Conservation (phyloP, 768 basidiomycete species). For the Boletus huronensis region DNA sequence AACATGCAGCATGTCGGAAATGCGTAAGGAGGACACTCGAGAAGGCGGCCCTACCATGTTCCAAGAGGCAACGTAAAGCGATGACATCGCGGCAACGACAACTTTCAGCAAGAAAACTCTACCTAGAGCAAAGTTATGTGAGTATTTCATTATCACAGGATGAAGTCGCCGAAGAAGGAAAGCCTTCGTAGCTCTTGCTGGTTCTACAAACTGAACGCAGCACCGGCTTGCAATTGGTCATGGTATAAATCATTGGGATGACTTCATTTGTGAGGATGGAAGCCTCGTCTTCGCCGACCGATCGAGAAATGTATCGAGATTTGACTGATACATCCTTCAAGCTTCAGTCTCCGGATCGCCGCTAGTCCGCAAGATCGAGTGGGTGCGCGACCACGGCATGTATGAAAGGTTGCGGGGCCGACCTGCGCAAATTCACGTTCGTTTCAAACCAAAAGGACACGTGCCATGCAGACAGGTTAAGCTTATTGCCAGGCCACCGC, state of each 20-base stretch:
- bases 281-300: slow-evolving; percentile 9
- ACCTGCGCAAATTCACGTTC: slow-evolving; percentile 4
- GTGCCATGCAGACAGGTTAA: background rate
- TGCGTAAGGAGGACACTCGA: slow-evolving; percentile 12
- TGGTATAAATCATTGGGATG: slow-evolving; percentile 5
- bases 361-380: slow-evolving; percentile 5
- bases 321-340: slow-evolving; percentile 1
- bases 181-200: background rate
- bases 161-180: slow-evolving; percentile 9
- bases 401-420: slow-evolving; percentile 16
- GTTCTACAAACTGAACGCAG: background rate
- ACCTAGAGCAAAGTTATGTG: background rate
- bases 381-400: slow-evolving; percentile 9
- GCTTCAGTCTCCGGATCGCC: slow-evolving; percentile 12
- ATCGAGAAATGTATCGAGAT: slow-evolving; percentile 25
- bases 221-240: background rate
- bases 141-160: slow-evolving; percentile 13
- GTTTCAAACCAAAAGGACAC: slow-evolving; percentile 1
- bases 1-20: slow-evolving; percentile 9
- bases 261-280: slow-evolving; percentile 17
- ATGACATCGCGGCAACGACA: slow-evolving; percentile 7
- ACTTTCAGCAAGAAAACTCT: background rate
- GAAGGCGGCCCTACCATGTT: slow-evolving; percentile 4
- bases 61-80: slow-evolving; percentile 11
- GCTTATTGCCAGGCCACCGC: slow-evolving; percentile 20